These are phyloP conservation scores for Plectranthus barbatus DNA, from an alignment of 257 asterid genomes.

Conservation along the genomic window DNA sequence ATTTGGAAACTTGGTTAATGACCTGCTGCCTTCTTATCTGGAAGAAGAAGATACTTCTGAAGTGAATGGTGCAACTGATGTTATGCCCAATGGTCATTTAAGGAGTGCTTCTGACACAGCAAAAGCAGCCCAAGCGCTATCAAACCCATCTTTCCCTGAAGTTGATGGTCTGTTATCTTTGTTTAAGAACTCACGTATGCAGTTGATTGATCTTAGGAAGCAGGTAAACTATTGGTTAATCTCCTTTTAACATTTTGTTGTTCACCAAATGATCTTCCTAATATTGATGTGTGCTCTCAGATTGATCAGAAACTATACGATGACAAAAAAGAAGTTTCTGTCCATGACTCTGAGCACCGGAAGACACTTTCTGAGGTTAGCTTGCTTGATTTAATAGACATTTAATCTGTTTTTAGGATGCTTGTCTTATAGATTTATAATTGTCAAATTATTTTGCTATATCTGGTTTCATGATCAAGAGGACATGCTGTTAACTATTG, in stretches of 20 bases:
- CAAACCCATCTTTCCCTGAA: constrained; percentile 83
- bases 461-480: constrained; percentile 2
- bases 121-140: constrained; percentile 42
- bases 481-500: constrained; percentile 5
- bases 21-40: constrained; percentile 79
- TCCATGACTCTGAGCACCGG: constrained; percentile 89
- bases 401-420: constrained; percentile 2
- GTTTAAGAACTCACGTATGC: constrained; percentile 75
- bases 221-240: constrained; percentile 37
- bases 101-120: constrained; percentile 58
- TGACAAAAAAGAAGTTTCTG: constrained; percentile 71
- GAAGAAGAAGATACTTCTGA: constrained; percentile 71
- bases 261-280: constrained; percentile 16
- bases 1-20: constrained; percentile 83
- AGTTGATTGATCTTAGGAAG: constrained; percentile 79
- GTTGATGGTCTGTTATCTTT: constrained; percentile 79
- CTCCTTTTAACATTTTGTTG: background rate
- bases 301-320: constrained; percentile 81
- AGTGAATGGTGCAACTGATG: constrained; percentile 59
- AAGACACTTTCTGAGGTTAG: constrained; percentile 89
- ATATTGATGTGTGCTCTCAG: constrained; percentile 31
- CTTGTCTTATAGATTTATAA: background rate
- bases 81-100: constrained; percentile 61
- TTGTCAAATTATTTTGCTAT: background rate
- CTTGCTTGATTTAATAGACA: background rate